Base-by-base conservation (phyloP, 177 flowering plant species). In the Vitis hybrid region DNA sequence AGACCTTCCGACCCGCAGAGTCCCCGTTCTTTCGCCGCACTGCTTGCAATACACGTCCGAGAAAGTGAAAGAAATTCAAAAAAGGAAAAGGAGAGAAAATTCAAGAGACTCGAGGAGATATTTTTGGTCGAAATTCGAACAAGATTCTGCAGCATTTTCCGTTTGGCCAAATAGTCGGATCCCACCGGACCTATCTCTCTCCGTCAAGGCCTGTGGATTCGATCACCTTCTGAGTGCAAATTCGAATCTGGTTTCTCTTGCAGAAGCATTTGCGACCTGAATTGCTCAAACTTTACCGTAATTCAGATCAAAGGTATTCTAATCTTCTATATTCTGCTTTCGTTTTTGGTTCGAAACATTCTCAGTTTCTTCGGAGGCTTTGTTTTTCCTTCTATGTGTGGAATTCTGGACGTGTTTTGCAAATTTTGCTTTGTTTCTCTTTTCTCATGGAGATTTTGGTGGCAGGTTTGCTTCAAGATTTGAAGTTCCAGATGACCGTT, bases 1-100 rank as follows among this genome's bases (percentile, higher is more conserved):
- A 72, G 67, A 27, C 13, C 63, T 62, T 66, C 66, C 56, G 54
- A 73, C 68, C 76, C 19, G 18, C 56, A 62, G 74, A 35, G 46
- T 35, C 46, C 70, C 72, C 12, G 18, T 12, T 65, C 74, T 66
- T 69, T 62, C 64, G 67, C 77, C 30, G 69, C 64, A 74, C 67
- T 65, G 73, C 30, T 70, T 27, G 30, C 46, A 35, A 7, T 27
- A 27, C 46, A 35, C 49, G 55, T 62, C 57, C 15, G 4, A n/a
- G 16, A 11, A 62, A 16, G 19, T 27, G 30, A 15, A 55, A 67
- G 9, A 18, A 59, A 15, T 19, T 2, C 2, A 63, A 30, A n/a
- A 40, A 52, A 46, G 69, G 74, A 67, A 71, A 72, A 66, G 65
- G 60, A 72, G 32, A 56, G 11, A n/a, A 32, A 18, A 30, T n/a